phyloP scores from a whole-genome alignment of 2,329 filamentous ascomycete genomes.

The Alternaria brassicae region DNA sequence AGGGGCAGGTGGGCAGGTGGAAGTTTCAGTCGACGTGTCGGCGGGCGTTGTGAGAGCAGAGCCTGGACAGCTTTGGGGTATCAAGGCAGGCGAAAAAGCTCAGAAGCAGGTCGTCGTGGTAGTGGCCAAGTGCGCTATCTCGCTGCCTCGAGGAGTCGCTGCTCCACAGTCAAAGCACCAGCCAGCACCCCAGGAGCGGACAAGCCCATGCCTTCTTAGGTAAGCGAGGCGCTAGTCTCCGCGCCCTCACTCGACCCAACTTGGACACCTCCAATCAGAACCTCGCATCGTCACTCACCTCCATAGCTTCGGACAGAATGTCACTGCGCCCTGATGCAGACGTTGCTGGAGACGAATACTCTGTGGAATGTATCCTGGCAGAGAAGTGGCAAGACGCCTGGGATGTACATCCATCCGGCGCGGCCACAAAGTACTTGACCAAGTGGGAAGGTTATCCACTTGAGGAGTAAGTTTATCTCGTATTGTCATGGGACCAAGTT shows the following conservation, averaged over 20 bases:
- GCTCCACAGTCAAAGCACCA: slow-evolving; percentile 17
- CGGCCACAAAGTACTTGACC: slow-evolving; percentile 62
- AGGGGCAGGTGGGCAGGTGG: slow-evolving; percentile 10
- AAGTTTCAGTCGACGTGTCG: background rate
- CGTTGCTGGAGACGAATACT: slow-evolving; percentile 14
- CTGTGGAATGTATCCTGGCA: slow-evolving; percentile 34
- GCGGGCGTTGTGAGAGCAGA: background rate
- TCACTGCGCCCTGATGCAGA: slow-evolving; percentile 13
- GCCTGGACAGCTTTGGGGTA: slow-evolving; percentile 1
- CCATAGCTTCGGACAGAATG: slow-evolving; percentile 8
- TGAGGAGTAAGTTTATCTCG: slow-evolving; percentile 25
- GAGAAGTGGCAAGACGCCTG: slow-evolving; percentile 54
- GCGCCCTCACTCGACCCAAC: background rate
- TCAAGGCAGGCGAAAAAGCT: slow-evolving; percentile 3
- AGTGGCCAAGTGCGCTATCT: slow-evolving; percentile 20
- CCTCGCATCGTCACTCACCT: slow-evolving; percentile 2
- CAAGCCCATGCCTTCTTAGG: slow-evolving; percentile 11
- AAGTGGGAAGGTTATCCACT: slow-evolving; percentile 69
- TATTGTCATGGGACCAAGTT: background rate
- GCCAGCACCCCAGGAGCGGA: slow-evolving; percentile 12
- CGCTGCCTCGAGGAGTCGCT: slow-evolving; percentile 20
- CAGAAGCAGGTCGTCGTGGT: slow-evolving; percentile 7
- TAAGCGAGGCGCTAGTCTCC: slow-evolving; percentile 16
- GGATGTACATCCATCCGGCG: slow-evolving; percentile 32
- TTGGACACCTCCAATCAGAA: slow-evolving; percentile 23